Conservation (phyloP, 345 rosid species). For the Populus simonii region DNA sequence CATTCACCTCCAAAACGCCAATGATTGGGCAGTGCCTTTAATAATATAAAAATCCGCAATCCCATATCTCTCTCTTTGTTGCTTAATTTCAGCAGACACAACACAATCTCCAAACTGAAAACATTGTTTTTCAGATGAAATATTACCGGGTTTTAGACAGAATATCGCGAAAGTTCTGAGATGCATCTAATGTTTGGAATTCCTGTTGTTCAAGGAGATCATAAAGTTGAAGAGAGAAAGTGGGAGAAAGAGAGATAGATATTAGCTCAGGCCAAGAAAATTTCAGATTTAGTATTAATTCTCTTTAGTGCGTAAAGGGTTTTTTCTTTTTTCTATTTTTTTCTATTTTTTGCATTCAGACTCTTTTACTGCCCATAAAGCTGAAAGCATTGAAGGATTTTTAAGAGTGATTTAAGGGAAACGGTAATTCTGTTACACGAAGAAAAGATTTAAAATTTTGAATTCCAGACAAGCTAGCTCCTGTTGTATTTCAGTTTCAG, state of each 20-base stretch:
- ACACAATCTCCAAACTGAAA: too few relatives aligned
- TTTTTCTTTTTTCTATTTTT: not conserved
- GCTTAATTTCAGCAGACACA: too few relatives aligned
- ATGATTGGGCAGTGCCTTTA: constrained; percentile 9
- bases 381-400: too few relatives aligned
- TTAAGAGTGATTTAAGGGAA: too few relatives aligned
- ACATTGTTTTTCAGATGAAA: too few relatives aligned
- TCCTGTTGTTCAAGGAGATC: constrained; percentile 4
- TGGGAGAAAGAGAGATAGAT: constrained; percentile 33
- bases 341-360: too few relatives aligned
- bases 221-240: constrained; percentile 22
- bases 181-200: constrained; percentile 14
- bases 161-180: constrained; percentile 10
- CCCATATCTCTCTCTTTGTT: too few relatives aligned
- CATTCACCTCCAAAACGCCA: not conserved
- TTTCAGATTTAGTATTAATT: not conserved
- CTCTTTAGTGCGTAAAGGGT: not conserved
- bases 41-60: too few relatives aligned
- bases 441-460: not conserved
- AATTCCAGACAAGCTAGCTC: not conserved
- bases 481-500: not conserved
- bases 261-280: not conserved
- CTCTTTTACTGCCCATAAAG: too few relatives aligned
- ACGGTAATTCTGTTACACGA: not conserved
- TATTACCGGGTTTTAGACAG: too few relatives aligned